Conservation (phyloP, 345 rosid species). For the Eucalyptus pauciflora region DNA sequence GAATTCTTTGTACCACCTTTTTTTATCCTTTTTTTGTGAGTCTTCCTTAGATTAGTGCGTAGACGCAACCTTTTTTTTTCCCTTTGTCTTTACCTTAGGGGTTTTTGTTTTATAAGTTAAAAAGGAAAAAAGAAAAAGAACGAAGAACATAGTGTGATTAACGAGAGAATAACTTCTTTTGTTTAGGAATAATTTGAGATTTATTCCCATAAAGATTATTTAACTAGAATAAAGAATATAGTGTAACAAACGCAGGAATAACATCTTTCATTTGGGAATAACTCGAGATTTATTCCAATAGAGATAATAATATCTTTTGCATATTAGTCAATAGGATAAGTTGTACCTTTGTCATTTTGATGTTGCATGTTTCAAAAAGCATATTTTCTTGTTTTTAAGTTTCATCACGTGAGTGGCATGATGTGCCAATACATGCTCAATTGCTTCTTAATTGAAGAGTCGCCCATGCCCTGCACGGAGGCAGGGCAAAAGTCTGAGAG, state of each 20-base stretch:
- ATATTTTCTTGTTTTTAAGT: neutral
- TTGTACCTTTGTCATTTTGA: neutral
- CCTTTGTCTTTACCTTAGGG: neutral
- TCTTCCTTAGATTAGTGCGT: too few species aligned
- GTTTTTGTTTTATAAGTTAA: neutral
- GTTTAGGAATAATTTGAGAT: neutral
- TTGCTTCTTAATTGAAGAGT: neutral
- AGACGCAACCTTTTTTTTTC: too few species aligned
- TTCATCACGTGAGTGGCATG: neutral
- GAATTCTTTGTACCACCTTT: too few species aligned
- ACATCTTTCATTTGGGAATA: neutral
- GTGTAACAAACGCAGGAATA: neutral
- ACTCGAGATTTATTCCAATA: too few species aligned
- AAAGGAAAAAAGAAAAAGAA: neutral
- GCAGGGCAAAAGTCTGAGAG: too few species aligned
- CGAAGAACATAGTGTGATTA: neutral
- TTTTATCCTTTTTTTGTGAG: too few species aligned
- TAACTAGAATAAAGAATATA: neutral
- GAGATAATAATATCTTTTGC: neutral
- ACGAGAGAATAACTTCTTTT: neutral
- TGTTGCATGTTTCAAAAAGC: neutral
- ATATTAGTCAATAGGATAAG: too few species aligned
- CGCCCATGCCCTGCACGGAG: too few species aligned
- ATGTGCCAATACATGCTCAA: neutral
- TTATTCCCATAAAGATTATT: neutral